Base-by-base conservation (phyloP, 2,329 filamentous ascomycete species). In the Fusarium chuoi region DNA sequence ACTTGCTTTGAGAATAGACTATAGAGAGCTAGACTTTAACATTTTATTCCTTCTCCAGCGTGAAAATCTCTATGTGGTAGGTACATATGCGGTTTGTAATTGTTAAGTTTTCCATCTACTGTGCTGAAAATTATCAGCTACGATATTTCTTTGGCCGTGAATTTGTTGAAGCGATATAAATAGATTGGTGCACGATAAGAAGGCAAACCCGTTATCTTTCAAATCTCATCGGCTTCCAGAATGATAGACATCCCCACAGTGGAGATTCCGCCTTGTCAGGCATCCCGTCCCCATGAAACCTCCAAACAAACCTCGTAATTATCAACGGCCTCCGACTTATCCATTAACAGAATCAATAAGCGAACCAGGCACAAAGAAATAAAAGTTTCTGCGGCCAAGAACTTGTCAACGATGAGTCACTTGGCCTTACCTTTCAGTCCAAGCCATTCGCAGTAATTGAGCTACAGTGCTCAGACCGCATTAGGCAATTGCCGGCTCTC, bases 401-500 rank as follows among this genome's bases (percentile, higher is more conserved):
- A 12, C 26, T 33, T 36, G 49, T 44, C 24, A 57, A 22, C 20
- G 10, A 46, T 66, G 65, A 67, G 20, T 58, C 52, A 58, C 28
- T 51, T 11, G 28, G 12, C 38, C 38, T 42, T 46, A 13, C 26
- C 14, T 46, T 30, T 42, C 20, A 44, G 41, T 7, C 30, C 18
- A 45, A 62, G 33, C 61, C 35, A 30, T 41, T 41, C 24, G 20
- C 15, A 39, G 51, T n/a, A 55, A 3, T 28, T 41, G 20, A 39
- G 35, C 36, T 14, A 33, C 33, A 18, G 63, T 62, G 51, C 26
- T 73, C 69, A 64, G 57, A 48, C 65, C 56, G 12, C 26, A 49
- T 52, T 26, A 61, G 45, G 65, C 10, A 68, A 62, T 66, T 20
- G 54, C 65, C 63, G 54, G 28, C n/a, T 46, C 62, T 68, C 65